phyloP scores from a whole-genome alignment of 192 early-diverging fungal species.

The Rhizoclosmatium sp. region DNA sequence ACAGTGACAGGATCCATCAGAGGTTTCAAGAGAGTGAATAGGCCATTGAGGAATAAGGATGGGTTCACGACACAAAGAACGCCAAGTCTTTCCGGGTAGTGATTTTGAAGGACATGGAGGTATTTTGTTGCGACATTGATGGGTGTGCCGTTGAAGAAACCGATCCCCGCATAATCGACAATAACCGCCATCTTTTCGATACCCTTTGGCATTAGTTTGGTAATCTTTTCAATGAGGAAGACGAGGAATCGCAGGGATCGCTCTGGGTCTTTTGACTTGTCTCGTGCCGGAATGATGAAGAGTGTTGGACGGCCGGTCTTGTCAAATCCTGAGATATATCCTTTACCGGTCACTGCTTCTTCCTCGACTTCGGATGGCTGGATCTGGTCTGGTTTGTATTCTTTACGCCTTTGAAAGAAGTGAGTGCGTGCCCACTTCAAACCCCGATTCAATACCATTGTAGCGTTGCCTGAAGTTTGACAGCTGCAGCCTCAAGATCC shows the following conservation, averaged over 20 bases:
- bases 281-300: constrained; percentile 66
- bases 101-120: constrained; percentile 78
- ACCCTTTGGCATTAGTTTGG: constrained; percentile 71
- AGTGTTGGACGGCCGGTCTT: constrained; percentile 16
- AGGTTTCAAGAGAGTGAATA: constrained; percentile 80
- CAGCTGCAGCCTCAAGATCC: constrained; percentile 6
- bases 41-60: constrained; percentile 83
- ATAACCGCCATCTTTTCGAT: constrained; percentile 80
- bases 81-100: constrained; percentile 90
- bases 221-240: constrained; percentile 78
- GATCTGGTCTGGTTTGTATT: constrained; percentile 72
- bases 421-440: too few species aligned
- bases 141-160: constrained; percentile 72
- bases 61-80: constrained; percentile 69
- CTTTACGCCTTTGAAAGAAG: constrained; percentile 63
- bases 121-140: constrained; percentile 56
- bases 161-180: constrained; percentile 82
- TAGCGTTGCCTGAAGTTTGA: constrained; percentile 11
- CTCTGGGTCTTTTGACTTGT: constrained; percentile 76
- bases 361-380: constrained; percentile 72
- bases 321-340: constrained; percentile 76
- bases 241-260: constrained; percentile 81
- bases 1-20: constrained; percentile 85
- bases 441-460: background rate
- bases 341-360: constrained; percentile 84